Evolutionary conservation across 2,329 filamentous ascomycete species (phyloP).

Genomic region (Coniochaeta pulveracea): DNA sequence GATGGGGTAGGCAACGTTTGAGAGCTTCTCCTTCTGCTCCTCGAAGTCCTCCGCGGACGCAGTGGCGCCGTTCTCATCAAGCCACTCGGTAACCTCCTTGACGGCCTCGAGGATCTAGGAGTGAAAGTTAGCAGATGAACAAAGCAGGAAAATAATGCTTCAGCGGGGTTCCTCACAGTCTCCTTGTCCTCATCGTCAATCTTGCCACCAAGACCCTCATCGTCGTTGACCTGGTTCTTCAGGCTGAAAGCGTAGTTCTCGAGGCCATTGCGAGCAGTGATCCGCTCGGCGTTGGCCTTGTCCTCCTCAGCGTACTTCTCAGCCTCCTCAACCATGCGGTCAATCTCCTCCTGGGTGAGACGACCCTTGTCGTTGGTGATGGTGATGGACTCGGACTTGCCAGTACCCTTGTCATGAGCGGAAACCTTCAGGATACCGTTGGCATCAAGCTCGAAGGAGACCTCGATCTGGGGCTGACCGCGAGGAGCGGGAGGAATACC

Average conservation of each 20-base stretch:
- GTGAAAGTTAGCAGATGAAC: constrained; percentile 21
- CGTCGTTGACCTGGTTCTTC: constrained; percentile 98
- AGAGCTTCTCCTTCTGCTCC: constrained; percentile 99
- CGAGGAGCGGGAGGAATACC: constrained; percentile 90
- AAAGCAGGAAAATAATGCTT: neutral
- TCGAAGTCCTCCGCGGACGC: constrained; percentile 91
- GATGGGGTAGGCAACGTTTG: constrained; percentile 93
- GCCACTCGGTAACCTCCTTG: constrained; percentile 95
- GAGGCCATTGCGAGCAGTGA: constrained; percentile 89
- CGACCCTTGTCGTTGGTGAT: constrained; percentile 99
- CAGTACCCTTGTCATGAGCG: constrained; percentile 94
- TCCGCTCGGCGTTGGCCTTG: constrained; percentile 94
- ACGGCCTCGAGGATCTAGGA: constrained; percentile 74
- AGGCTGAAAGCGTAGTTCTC: constrained; percentile 99
- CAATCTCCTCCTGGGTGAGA: constrained; percentile 91
- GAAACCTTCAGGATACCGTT: constrained; percentile 98
- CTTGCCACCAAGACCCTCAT: constrained; percentile 95
- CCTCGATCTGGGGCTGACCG: constrained; percentile 96
- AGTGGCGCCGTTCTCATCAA: constrained; percentile 83
- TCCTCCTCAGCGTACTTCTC: constrained; percentile 99
- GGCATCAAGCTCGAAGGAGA: constrained; percentile 93
- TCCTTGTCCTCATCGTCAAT: constrained; percentile 99
- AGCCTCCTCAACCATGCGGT: constrained; percentile 97
- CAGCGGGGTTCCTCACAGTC: constrained; percentile 45
- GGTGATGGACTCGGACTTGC: constrained; percentile 94